Conservation (phyloP, 106 monocot genomes). For the Phalaenopsis aphrodite region DNA sequence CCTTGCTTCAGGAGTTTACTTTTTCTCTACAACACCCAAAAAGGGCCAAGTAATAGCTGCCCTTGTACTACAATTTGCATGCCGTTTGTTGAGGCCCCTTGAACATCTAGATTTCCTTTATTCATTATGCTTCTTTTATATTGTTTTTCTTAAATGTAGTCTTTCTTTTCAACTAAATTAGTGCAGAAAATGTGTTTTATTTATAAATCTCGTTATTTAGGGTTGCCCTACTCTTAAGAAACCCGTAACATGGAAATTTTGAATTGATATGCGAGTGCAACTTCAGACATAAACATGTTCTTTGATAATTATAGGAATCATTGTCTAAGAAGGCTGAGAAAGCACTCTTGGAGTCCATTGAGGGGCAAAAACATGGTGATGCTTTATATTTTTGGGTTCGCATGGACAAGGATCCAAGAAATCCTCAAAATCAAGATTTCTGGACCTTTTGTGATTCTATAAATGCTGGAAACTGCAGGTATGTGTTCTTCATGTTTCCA, state of each 20-base stretch:
- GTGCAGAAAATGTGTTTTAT: neutral
- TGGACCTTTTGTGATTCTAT: conserved; percentile 97
- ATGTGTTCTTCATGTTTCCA: neutral
- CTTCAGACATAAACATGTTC: neutral
- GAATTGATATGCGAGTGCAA: neutral
- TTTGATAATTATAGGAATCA: conserved; percentile 30
- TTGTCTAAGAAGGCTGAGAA: conserved; percentile 74
- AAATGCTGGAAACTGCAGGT: conserved; percentile 99
- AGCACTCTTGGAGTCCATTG: conserved; percentile 51
- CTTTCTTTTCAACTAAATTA: neutral
- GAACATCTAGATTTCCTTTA: neutral
- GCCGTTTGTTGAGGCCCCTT: neutral
- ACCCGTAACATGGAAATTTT: neutral
- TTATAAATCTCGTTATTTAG: neutral
- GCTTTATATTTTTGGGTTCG: conserved; percentile 86
- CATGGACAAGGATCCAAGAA: conserved; percentile 85
- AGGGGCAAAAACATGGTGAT: conserved; percentile 69
- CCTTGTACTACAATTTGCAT: too few relatives aligned
- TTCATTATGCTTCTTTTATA: neutral
- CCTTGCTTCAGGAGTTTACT: too few relatives aligned
- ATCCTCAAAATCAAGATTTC: conserved; percentile 52
- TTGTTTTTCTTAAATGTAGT: neutral
- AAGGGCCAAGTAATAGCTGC: neutral
- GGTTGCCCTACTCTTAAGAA: neutral
- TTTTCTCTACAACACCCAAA: too few relatives aligned